Percentiles rank a stretch among this genome's conserved stretches.
Evolutionary conservation across 164 flowering plant genomes (phyloP).

Genomic region (Akebia trifoliata): DNA sequence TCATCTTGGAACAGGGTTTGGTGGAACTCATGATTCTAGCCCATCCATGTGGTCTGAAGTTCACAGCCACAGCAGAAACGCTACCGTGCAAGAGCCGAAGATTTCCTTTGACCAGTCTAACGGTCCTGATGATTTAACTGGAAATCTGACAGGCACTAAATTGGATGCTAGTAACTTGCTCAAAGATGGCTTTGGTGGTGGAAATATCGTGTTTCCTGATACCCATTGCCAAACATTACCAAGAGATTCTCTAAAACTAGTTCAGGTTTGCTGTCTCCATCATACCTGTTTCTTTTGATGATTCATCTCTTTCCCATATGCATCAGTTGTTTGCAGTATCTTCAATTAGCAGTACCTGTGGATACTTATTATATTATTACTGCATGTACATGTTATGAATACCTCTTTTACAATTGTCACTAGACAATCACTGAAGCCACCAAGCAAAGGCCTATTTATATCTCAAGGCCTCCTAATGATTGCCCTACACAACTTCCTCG

Average conservation of each 20-base stretch:
- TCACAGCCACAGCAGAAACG: conserved; percentile 16
- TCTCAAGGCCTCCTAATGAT: too few relatives aligned
- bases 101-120: conserved; percentile 17
- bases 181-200: conserved; percentile 15
- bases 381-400: too few relatives aligned
- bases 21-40: conserved; percentile 17
- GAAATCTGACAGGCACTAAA: conserved; percentile 21
- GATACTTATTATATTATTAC: too few relatives aligned
- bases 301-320: background rate
- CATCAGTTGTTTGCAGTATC: background rate
- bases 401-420: too few relatives aligned
- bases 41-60: conserved; percentile 24
- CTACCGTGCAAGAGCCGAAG: conserved; percentile 15
- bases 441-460: too few relatives aligned
- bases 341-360: too few relatives aligned
- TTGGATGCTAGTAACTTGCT: conserved; percentile 15
- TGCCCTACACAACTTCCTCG: too few relatives aligned
- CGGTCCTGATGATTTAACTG: conserved; percentile 21
- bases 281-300: background rate
- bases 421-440: too few relatives aligned
- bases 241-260: conserved; percentile 14
- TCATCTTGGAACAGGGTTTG: conserved; percentile 16
- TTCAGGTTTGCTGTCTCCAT: conserved; percentile 24
- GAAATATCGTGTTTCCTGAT: conserved; percentile 19
- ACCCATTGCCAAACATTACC: conserved; percentile 5